A percentile compares a stretch with the other conserved stretches of the same genome.
These are phyloP conservation scores for Trichosporon inkin DNA, from an alignment of 1,284 basidiomycete genomes.

Conservation along the genomic window DNA sequence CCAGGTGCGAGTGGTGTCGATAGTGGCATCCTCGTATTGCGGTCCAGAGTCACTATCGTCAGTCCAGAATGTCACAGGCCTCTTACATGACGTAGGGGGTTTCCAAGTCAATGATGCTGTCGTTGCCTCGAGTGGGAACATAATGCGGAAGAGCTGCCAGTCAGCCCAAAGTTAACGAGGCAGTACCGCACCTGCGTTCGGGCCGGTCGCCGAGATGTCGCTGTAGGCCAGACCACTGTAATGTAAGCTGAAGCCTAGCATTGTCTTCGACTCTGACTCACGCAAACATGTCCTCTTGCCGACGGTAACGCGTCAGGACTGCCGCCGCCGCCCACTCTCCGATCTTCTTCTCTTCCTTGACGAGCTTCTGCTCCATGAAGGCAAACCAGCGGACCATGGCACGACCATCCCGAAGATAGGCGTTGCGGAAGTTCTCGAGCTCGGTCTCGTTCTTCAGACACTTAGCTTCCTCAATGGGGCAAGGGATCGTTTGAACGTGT, in stretches of 20 bases:
- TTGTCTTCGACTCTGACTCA: constrained; percentile 19
- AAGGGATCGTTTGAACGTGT: constrained; percentile 37
- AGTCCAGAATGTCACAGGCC: constrained; percentile 5
- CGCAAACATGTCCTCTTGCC: constrained; percentile 70
- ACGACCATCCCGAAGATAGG: constrained; percentile 85
- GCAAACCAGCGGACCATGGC: constrained; percentile 85
- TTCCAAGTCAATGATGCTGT: constrained; percentile 67
- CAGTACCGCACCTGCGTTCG: constrained; percentile 60
- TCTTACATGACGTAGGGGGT: constrained; percentile 83
- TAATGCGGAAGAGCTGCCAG: constrained; percentile 80
- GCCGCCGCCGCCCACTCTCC: constrained; percentile 89
- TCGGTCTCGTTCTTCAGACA: constrained; percentile 83
- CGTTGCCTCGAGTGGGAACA: constrained; percentile 66
- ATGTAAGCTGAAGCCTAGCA: constrained; percentile 5
- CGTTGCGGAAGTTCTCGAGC: constrained; percentile 72
- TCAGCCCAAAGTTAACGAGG: constrained; percentile 10
- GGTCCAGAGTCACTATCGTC: constrained; percentile 73
- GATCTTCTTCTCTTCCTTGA: constrained; percentile 66
- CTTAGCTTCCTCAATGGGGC: constrained; percentile 69
- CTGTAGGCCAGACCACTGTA: constrained; percentile 75
- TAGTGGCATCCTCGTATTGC: constrained; percentile 81
- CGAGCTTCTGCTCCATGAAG: constrained; percentile 81
- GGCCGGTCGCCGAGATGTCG: constrained; percentile 84
- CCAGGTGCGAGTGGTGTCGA: constrained; percentile 81
- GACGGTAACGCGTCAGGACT: constrained; percentile 72